Conservation (phyloP, 179 eudicot genomes). For the Actinidia polygama region DNA sequence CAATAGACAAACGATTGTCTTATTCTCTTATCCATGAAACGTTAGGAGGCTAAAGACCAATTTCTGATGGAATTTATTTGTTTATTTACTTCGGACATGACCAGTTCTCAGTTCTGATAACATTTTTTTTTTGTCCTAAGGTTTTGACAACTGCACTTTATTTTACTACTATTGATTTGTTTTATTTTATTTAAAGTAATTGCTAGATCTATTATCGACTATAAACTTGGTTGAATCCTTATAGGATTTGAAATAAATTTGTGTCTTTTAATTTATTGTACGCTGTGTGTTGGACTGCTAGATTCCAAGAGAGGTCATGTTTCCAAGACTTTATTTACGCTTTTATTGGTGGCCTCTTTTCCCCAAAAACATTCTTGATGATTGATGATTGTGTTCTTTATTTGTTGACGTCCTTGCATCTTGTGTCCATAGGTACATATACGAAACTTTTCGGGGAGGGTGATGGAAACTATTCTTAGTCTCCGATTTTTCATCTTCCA, state of each 20-base stretch:
- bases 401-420: constrained; percentile 5
- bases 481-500: constrained; percentile 92
- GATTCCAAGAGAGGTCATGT: not conserved
- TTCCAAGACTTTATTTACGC: not conserved
- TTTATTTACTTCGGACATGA: too few relatives aligned
- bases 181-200: too few relatives aligned
- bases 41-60: too few relatives aligned
- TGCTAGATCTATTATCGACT: too few relatives aligned
- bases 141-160: too few relatives aligned
- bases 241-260: not conserved
- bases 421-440: constrained; percentile 74
- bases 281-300: not conserved
- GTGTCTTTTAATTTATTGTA: not conserved
- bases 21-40: too few relatives aligned
- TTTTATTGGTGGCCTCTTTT: not conserved
- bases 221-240: not conserved
- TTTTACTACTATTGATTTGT: too few relatives aligned
- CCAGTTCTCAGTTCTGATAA: too few relatives aligned
- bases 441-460: constrained; percentile 74
- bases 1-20: too few relatives aligned
- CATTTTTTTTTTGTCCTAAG: too few relatives aligned
- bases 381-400: not conserved
- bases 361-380: not conserved
- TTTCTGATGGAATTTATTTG: too few relatives aligned
- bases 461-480: constrained; percentile 89